phyloP scores from a whole-genome alignment of 768 basidiomycete species.

The Tricholoma hemisulphureum region DNA sequence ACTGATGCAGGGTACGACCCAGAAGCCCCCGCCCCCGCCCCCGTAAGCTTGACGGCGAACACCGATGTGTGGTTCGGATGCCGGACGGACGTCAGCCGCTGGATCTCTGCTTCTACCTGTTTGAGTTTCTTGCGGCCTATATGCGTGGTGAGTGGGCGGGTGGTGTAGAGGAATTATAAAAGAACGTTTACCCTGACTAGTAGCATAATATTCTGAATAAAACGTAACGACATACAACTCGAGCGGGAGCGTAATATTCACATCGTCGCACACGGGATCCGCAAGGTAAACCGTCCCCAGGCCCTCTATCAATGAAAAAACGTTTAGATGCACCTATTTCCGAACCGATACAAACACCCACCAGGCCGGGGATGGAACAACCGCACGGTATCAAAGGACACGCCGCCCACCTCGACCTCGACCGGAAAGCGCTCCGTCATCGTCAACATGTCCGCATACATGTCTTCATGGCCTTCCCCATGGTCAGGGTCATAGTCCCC shows the following conservation, averaged over 20 bases:
- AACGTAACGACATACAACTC: constrained; percentile 71
- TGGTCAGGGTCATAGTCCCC: not conserved
- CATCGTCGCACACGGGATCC: constrained; percentile 71
- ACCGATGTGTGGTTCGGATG: constrained; percentile 67
- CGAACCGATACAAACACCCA: constrained; percentile 26
- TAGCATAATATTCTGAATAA: constrained; percentile 64
- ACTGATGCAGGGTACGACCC: too few species aligned
- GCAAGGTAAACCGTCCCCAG: constrained; percentile 70
- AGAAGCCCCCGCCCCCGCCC: constrained; percentile 23
- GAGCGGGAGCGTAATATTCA: constrained; percentile 53
- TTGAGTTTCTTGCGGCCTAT: constrained; percentile 67
- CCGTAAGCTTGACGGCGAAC: constrained; percentile 63
- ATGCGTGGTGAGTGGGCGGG: not conserved
- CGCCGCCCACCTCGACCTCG: constrained; percentile 57
- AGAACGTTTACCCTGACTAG: constrained; percentile 52
- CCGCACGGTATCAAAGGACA: constrained; percentile 62
- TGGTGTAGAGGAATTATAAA: not conserved
- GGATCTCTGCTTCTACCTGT: constrained; percentile 64
- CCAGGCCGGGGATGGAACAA: constrained; percentile 72
- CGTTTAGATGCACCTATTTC: not conserved
- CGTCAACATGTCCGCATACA: constrained; percentile 17
- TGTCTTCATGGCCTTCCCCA: too few species aligned
- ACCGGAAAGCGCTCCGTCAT: constrained; percentile 60
- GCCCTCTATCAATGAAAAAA: constrained; percentile 38
- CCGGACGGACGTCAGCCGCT: constrained; percentile 53